phyloP scores from a whole-genome alignment of 2,329 filamentous ascomycete species.

The Stenocarpella maydis region DNA sequence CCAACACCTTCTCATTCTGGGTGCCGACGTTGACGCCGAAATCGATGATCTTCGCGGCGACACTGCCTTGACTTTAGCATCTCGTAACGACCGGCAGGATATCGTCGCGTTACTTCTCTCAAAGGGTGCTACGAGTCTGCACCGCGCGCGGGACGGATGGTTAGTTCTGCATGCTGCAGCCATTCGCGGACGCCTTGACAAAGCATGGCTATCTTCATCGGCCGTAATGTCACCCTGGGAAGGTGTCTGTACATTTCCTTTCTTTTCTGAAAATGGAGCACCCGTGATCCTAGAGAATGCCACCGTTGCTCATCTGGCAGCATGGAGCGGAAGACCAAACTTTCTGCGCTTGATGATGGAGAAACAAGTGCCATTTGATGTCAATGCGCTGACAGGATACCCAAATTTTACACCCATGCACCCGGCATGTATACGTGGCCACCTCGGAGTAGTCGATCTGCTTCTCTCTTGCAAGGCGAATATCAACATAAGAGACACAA shows the following conservation, averaged over 20 bases:
- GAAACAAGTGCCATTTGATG: accelerated
- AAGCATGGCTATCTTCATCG: not conserved
- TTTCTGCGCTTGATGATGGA: not conserved
- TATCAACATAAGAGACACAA: not conserved
- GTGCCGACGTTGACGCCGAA: not conserved
- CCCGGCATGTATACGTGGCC: accelerated
- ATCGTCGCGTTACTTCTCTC: not conserved
- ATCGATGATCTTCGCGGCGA: not conserved
- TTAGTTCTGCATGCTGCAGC: not conserved
- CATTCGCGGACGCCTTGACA: not conserved
- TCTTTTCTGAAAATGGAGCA: accelerated
- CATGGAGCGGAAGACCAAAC: accelerated
- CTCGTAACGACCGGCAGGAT: not conserved
- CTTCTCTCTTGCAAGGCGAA: not conserved
- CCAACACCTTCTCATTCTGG: not conserved
- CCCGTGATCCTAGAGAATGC: not conserved
- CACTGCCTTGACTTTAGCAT: not conserved
- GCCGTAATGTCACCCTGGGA: not conserved
- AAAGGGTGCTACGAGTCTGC: not conserved
- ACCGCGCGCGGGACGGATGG: not conserved
- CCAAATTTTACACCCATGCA: accelerated
- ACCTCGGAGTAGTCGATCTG: not conserved
- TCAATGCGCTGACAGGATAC: not conserved
- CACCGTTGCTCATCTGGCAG: not conserved
- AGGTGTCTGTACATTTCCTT: not conserved